A percentile compares a stretch with the other conserved stretches of the same genome.
Evolutionary conservation across 441 rosid species (phyloP).

Genomic region (Flueggea neowawraea): DNA sequence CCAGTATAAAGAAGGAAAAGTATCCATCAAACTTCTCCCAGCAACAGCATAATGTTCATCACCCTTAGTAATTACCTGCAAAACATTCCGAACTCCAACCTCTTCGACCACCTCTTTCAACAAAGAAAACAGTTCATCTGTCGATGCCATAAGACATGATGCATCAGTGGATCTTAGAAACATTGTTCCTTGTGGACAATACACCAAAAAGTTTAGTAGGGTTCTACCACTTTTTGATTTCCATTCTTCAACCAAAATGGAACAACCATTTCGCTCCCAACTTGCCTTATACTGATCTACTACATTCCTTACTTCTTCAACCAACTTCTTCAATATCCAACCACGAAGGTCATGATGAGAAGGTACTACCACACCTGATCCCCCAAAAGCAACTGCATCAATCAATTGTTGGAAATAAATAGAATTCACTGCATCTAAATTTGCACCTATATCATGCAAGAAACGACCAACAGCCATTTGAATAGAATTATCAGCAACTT

Average conservation of each 20-base stretch:
- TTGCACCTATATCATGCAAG: constrained; percentile 83
- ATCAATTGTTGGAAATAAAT: constrained; percentile 64
- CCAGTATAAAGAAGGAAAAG: constrained; percentile 78
- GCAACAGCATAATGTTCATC: constrained; percentile 50
- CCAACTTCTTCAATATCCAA: constrained; percentile 61
- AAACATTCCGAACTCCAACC: constrained; percentile 61
- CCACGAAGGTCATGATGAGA: constrained; percentile 66
- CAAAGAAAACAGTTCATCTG: constrained; percentile 50
- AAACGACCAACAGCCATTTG: constrained; percentile 64
- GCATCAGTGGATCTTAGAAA: constrained; percentile 79
- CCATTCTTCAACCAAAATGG: constrained; percentile 69
- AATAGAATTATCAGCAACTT: constrained; percentile 31
- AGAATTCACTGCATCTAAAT: constrained; percentile 61
- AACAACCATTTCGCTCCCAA: constrained; percentile 80
- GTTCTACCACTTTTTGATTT: constrained; percentile 40
- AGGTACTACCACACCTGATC: constrained; percentile 41
- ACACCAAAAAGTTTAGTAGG: constrained; percentile 55
- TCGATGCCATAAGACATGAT: constrained; percentile 40
- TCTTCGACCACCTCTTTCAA: constrained; percentile 76
- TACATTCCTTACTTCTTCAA: constrained; percentile 67
- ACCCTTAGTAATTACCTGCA: constrained; percentile 78
- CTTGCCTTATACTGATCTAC: constrained; percentile 29
- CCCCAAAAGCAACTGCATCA: constrained; percentile 59
- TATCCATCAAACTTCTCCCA: constrained; percentile 57
- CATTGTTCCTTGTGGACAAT: constrained; percentile 66